Conservation (phyloP, 177 flowering plant genomes). For the Vitis hybrid region DNA sequence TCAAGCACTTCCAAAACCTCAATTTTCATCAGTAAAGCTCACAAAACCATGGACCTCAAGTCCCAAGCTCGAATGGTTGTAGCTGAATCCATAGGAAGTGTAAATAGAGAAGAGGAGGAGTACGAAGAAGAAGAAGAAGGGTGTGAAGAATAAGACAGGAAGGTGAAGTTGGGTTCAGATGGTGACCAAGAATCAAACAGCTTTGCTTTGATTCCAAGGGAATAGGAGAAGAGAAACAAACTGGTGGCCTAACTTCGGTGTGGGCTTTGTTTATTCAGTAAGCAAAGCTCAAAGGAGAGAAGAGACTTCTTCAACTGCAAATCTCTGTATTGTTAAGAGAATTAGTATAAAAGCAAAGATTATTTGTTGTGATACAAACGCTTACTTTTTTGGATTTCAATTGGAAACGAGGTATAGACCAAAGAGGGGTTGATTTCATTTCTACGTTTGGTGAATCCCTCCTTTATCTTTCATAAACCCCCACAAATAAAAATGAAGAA, state of each 20-base stretch:
- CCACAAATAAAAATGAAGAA: background rate
- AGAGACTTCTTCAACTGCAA: conserved; percentile 23
- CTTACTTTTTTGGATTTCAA: background rate
- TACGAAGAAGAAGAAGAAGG: conserved; percentile 8
- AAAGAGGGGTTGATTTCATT: background rate
- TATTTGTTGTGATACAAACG: conserved; percentile 1
- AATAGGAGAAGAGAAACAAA: conserved; percentile 36
- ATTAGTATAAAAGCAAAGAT: conserved; percentile 11
- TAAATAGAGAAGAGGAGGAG: no score
- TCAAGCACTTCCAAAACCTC: background rate
- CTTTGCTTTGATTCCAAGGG: conserved; percentile 69
- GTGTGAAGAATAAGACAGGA: conserved; percentile 22
- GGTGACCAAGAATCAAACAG: conserved; percentile 79
- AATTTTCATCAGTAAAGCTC: background rate
- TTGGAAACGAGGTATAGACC: background rate
- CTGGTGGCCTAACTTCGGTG: conserved; percentile 68
- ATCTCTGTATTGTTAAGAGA: background rate
- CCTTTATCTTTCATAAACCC: background rate
- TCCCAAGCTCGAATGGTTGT: no score
- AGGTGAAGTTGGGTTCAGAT: conserved; percentile 62
- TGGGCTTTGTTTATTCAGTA: conserved; percentile 30
- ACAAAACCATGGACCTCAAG: no score
- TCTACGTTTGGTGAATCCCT: background rate
- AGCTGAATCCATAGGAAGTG: no score
- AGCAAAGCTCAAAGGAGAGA: conserved; percentile 30